These are phyloP conservation scores for Acephala macrosclerotiorum DNA, from an alignment of 2,329 filamentous ascomycete species.

Conservation along the genomic window DNA sequence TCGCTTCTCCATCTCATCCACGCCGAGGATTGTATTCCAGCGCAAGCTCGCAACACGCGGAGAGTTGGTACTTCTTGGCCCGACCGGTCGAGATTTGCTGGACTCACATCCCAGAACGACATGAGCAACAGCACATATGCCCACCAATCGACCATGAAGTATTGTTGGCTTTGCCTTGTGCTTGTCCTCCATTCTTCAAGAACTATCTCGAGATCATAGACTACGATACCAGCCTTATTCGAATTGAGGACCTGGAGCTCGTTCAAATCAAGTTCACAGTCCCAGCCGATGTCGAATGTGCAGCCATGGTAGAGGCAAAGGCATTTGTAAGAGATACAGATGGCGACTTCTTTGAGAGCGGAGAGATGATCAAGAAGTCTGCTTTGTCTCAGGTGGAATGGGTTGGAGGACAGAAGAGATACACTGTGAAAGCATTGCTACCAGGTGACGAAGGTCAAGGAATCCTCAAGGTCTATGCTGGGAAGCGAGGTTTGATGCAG, in stretches of 20 bases:
- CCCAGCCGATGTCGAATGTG: slow-evolving; percentile 87
- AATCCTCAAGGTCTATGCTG: slow-evolving; percentile 89
- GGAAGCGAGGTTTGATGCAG: slow-evolving; percentile 95
- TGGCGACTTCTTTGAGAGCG: slow-evolving; percentile 92
- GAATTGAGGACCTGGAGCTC: slow-evolving; percentile 92
- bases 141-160: slow-evolving; percentile 87
- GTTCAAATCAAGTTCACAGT: slow-evolving; percentile 89
- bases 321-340: slow-evolving; percentile 83
- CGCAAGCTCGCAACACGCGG: slow-evolving; percentile 72
- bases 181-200: slow-evolving; percentile 88
- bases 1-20: slow-evolving; percentile 91
- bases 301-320: slow-evolving; percentile 89
- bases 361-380: slow-evolving; percentile 84
- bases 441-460: slow-evolving; percentile 92
- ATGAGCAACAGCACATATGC: slow-evolving; percentile 90
- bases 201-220: slow-evolving; percentile 81
- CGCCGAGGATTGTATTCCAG: slow-evolving; percentile 80
- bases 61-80: slow-evolving; percentile 93
- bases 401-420: slow-evolving; percentile 85
- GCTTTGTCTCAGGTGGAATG: slow-evolving; percentile 92
- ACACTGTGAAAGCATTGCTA: slow-evolving; percentile 90
- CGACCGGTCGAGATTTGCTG: slow-evolving; percentile 91
- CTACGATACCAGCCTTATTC: slow-evolving; percentile 86
- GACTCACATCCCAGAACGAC: slow-evolving; percentile 90
- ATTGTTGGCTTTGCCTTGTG: slow-evolving; percentile 83